Conservation (phyloP, 441 rosid genomes). For the Capsella rubella region DNA sequence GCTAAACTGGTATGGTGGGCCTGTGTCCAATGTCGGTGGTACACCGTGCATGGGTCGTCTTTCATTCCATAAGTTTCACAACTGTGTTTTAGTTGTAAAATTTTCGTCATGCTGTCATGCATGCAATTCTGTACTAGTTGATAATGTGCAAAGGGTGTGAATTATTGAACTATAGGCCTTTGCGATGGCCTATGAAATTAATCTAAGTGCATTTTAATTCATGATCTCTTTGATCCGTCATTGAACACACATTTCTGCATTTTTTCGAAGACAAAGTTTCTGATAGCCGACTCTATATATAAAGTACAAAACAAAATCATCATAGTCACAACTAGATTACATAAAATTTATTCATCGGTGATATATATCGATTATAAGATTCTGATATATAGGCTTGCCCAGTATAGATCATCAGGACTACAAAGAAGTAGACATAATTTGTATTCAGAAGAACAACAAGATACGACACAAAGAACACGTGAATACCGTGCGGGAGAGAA, state of each 20-base stretch:
- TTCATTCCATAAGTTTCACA: background rate
- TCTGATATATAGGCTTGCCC: background rate
- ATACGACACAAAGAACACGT: constrained; percentile 36
- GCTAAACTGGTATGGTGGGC: constrained; percentile 18
- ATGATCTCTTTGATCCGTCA: background rate
- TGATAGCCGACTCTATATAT: background rate
- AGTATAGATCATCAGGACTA: background rate
- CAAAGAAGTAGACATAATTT: background rate
- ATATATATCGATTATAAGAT: background rate
- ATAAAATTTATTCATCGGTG: background rate
- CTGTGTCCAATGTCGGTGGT: constrained; percentile 17
- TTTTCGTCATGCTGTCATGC: background rate
- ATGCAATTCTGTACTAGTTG: background rate
- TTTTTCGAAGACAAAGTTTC: constrained; percentile 1
- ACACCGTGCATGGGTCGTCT: background rate
- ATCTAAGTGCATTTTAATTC: background rate
- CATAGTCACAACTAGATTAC: constrained; percentile 1
- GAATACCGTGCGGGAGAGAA: constrained; percentile 36
- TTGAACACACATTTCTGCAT: background rate
- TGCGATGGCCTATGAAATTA: background rate
- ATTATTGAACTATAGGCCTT: background rate
- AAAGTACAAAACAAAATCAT: background rate
- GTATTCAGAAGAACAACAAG: constrained; percentile 26
- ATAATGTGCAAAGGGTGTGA: background rate
- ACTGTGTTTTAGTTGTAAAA: background rate